Evolutionary conservation across 148 eudicot species (phyloP), one percentile per base, ranked within the genome.

Genomic region (Cornus controversa): DNA sequence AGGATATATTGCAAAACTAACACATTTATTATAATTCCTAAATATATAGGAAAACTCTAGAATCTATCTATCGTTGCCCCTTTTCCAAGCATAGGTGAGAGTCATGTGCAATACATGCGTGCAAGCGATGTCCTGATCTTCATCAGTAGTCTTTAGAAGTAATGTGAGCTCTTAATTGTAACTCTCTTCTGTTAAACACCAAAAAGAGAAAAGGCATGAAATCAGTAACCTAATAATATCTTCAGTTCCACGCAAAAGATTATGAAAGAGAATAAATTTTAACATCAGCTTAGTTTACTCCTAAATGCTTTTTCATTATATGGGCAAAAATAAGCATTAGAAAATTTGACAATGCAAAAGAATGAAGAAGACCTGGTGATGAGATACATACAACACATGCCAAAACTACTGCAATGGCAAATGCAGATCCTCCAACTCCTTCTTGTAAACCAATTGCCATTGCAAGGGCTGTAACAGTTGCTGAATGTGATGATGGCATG

Each of bases 401-500:
- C 85, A 95, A 80, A 78, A 95, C 93, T 68, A 93, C 85, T 16
- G 99, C 93, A 81, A 91, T 84, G 42, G 99, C 97, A 86, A 95
- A 95, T 31, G 94, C 82, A 34, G 97, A 77, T 81, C 90, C 90
- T 50, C 85, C 87, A 50, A 83, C 65, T 71, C 99, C 99, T 73
- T 95, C 96, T 66, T 89, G 94, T 67, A 95, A 75, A 66, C 96
- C 97, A 80, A 95, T 87, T 69, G 96, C 80, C 23, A 84, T 66
- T 9, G 93, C 93, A 64, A 95, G 93, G 66, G 99, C 93, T 69
- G 88, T 87, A 45, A 93, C 99, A 69, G 94, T 90, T 47, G 99
- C 91, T 66, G 98, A 91, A 91, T 94, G 98, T 77, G 98, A 94
- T 45, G 97, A 93, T 70, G 98, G 98, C 98, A 92, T 94, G 78